Base-by-base conservation (phyloP, 352 stramenopile genomes). In the Plasmopara muralis region DNA sequence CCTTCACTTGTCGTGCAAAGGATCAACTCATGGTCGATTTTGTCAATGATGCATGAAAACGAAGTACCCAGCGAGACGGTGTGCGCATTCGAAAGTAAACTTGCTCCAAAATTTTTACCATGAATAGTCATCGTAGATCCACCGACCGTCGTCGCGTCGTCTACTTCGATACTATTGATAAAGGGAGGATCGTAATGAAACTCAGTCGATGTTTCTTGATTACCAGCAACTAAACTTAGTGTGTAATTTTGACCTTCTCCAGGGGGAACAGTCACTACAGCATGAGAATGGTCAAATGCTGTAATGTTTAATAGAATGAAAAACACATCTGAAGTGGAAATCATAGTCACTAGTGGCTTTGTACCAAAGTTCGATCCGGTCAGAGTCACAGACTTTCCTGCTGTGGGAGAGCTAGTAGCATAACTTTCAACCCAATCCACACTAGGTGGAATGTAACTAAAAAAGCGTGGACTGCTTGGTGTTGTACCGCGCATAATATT, bases 111-210 rank as follows among this genome's bases (percentile, higher is more conserved):
- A 55, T 85, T 88, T 1, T 37, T 12, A 1, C 77, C 77, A 0
- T 10, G 50, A 6, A 88, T 64, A 13, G 48, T 70, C 64, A 89
- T 72, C 9, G 54, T 43, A 7, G 69, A 73, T 14, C 75, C 75
- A 8, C 71, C 70, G 16, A 55, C 52, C 5, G 77, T 84, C 4
- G 70, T 68, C 10, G 53, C 60, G 16, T 75, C 64, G 2, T 50
- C 65, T 9, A 66, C 55, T 8, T 59, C 42, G 4, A 82, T 56
- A n/a, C 9, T 64, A 28, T 50, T 35, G 7, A 89, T 69, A 37
- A 72, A 55, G 1, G 78, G 78, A 16, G 52, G 43, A 14, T 84
- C 68, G 53, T 89, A 89, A 9, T 12, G 56, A 29, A 89, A 89
- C 0, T n/a, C 5, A 0, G 63, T 74, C 4, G 48, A 29, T 1